Evolutionary conservation across 2,329 filamentous ascomycete species (phyloP), one percentile per base, ranked within the genome.

Genomic region (Penicillium expansum): DNA sequence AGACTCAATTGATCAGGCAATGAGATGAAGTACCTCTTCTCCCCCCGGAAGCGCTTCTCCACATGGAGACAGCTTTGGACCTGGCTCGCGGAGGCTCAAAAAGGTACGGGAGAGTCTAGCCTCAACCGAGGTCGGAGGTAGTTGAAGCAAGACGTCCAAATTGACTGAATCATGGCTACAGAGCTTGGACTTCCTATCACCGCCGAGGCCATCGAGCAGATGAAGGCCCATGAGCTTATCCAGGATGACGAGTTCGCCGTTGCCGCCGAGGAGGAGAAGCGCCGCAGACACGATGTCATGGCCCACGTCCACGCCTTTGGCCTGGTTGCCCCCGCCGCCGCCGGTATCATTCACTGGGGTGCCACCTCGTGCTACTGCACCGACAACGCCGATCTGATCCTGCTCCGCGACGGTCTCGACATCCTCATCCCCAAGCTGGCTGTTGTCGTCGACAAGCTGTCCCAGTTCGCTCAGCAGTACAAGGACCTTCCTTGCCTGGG

Each of bases 11-110:
- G 52, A 59, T 60, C 48, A 74, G 71, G 80, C 64, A 71, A 74
- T 64, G 88, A 89, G 76, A 92, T 94, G 89, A 83, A 87, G 67
- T 82, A 83, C 62, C 84, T 96, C 60, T 97, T 96, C 80, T 88
- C 86, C 65, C 85, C 87, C 57, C 85, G 91, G 42, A 87, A 85
- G 52, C 83, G 91, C 30, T 86, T 87, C 73, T 87, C 85, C 41
- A 91, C 86, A 54, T 95, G 91, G 91, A 86, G 92, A 62, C 83
- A 90, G 72, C 84, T 96, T 18, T 97, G 92, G 92, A 79, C 93
- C 43, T 86, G 83, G 76, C 87, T 96, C 11, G 92, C 92, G 24
- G 88, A 96, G 79, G 81, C 83, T 10, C 88, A 96, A 79, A 87
- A 86, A 73, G 71, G 71, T 74, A 70, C 56, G 61, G 43, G 53